Base-by-base conservation (phyloP, 2,329 filamentous ascomycete genomes). In the Paraphaeosphaeria minitans region DNA sequence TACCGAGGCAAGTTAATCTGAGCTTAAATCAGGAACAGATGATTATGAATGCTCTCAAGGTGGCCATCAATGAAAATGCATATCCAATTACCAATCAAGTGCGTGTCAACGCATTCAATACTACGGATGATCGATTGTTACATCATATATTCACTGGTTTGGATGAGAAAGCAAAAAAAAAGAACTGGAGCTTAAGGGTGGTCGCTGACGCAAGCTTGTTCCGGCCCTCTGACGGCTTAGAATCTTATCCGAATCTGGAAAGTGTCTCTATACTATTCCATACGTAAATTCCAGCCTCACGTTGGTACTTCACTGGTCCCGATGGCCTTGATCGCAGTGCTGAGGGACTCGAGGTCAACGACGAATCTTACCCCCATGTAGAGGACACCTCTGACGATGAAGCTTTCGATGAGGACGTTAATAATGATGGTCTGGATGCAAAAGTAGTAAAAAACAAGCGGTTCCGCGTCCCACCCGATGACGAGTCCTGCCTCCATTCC, bases 281-380 rank as follows among this genome's bases (percentile, higher is more conserved):
- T 35, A 54, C 57, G n/a, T 29, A 35, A 21, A 48, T 35, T 12
- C 58, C 58, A 13, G 48, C 58, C 3, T 54, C 54, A 19, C 13
- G n/a, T 21, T 60, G 58, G 54, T 60, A 60, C 27, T 60, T 60
- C n/a, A 21, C 51, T 13, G 58, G 54, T 10, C 53, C 58, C 8
- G 10, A 53, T 48, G 45, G 14, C 21, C 43, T 27, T 9, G 43
- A 45, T 24, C 13, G 41, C 39, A 14, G 50, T 22, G 22, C n/a
- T 39, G 33, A 27, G 13, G 21, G 4, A 21, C 21, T 10, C 19
- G 19, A 29, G 16, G 10, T 42, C 7, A 42, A 47, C 9, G 37
- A 37, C 2, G 13, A 10, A 19, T 55, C 53, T 7, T 55, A 55
- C 16, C 53, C 53, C 35, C 53, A 43, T 1, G 22, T 55, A 14